Conservation (phyloP, 345 rosid species). For the Eucalyptus regnans region DNA sequence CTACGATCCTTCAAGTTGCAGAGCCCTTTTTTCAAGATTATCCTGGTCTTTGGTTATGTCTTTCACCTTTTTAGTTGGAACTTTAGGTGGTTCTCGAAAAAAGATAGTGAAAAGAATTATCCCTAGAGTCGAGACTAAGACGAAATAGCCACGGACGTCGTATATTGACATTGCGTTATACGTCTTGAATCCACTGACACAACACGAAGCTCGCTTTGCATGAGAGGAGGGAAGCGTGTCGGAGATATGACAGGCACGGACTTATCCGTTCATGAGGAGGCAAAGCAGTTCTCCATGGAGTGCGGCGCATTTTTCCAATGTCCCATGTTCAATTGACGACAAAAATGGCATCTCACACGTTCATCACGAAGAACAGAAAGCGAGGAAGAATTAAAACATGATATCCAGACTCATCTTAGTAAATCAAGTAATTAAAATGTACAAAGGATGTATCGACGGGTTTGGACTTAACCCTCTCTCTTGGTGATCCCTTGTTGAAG, state of each 20-base stretch:
- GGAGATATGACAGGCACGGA: not conserved
- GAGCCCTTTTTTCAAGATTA: not conserved
- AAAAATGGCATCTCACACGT: not conserved
- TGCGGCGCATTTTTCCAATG: not conserved
- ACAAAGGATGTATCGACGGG: not conserved
- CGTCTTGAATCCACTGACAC: not conserved
- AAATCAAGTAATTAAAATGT: not conserved
- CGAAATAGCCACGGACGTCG: not conserved
- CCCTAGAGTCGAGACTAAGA: not conserved
- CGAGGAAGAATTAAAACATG: not conserved
- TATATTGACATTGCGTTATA: not conserved
- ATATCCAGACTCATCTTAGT: not conserved
- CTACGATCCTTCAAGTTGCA: not conserved
- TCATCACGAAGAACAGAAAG: not conserved
- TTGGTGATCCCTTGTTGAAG: not conserved
- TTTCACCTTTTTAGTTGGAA: not conserved
- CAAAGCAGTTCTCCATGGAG: not conserved
- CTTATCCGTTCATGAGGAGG: not conserved
- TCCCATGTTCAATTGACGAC: not conserved
- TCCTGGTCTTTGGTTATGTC: not conserved
- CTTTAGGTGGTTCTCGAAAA: too few species aligned
- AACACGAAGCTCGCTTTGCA: not conserved
- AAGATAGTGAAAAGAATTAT: too few species aligned
- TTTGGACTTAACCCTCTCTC: not conserved
- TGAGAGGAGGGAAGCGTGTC: not conserved